Percentiles rank a stretch among this genome's conserved stretches.
These are phyloP conservation scores for Porphyrellus cyaneotinctus DNA, from an alignment of 768 basidiomycete genomes.

Conservation along the genomic window DNA sequence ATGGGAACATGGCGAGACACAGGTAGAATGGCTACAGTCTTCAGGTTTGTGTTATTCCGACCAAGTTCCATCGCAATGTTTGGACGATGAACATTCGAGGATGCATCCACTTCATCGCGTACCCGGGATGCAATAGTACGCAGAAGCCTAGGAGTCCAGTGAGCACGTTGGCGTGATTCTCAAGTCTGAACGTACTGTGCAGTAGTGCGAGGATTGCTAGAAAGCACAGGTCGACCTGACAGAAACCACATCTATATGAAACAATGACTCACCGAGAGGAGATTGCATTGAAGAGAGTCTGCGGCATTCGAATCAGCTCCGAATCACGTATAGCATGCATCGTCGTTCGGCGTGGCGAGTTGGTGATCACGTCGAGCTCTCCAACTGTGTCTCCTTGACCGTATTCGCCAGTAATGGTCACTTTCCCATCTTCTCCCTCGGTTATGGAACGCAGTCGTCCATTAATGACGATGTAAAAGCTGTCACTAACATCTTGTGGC, in stretches of 20 bases:
- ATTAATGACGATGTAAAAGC: conserved; percentile 97
- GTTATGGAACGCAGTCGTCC: conserved; percentile 89
- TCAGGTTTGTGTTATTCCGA: conserved; percentile 81
- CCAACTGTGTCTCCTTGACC: conserved; percentile 97
- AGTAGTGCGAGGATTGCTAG: conserved; percentile 79
- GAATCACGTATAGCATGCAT: conserved; percentile 98
- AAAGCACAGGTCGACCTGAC: neutral
- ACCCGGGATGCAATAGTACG: conserved; percentile 93
- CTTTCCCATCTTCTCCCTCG: conserved; percentile 71
- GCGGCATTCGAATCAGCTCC: conserved; percentile 94
- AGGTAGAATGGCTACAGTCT: conserved; percentile 92
- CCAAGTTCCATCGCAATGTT: conserved; percentile 57
- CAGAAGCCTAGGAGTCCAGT: conserved; percentile 48
- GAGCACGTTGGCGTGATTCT: neutral
- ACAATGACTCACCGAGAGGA: conserved; percentile 59
- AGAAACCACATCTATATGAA: neutral
- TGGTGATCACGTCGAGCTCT: conserved; percentile 96
- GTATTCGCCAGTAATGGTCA: conserved; percentile 86
- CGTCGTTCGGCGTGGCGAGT: conserved; percentile 79
- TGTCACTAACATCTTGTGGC: conserved; percentile 85
- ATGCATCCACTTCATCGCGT: conserved; percentile 71
- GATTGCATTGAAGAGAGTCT: conserved; percentile 96
- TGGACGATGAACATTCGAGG: conserved; percentile 47
- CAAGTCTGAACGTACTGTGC: conserved; percentile 53
- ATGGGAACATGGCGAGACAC: conserved; percentile 84